Evolutionary conservation across 2,329 filamentous ascomycete genomes (phyloP).

Genomic region (Coccinonectria pachysandricola): DNA sequence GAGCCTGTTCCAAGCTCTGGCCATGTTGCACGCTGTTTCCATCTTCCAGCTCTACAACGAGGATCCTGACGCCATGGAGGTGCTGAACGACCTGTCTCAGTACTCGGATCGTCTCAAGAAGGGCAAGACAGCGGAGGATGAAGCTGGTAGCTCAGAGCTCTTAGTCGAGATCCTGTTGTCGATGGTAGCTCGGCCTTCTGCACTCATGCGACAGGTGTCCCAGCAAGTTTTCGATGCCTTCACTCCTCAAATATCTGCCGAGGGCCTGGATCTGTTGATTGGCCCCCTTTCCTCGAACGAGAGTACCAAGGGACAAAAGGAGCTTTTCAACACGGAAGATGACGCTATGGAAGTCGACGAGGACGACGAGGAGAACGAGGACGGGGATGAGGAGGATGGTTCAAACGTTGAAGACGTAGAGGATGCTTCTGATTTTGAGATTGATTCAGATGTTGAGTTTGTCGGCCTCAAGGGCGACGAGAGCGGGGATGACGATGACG

Average conservation of each 20-base stretch:
- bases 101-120: conserved; percentile 59
- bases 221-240: conserved; percentile 83
- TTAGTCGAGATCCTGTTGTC: conserved; percentile 84
- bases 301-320: conserved; percentile 70
- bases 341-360: conserved; percentile 44
- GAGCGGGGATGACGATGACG: conserved; percentile 33
- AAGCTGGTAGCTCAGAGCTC: conserved; percentile 54
- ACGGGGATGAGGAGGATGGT: conserved; percentile 28
- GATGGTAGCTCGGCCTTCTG: conserved; percentile 76
- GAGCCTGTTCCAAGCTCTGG: conserved; percentile 51
- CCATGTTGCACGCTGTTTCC: conserved; percentile 72
- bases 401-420: conserved; percentile 33
- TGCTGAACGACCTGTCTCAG: conserved; percentile 70
- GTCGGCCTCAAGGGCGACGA: conserved; percentile 32
- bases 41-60: conserved; percentile 86
- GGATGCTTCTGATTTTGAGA: conserved; percentile 36
- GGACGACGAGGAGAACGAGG: conserved; percentile 23
- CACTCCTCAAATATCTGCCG: conserved; percentile 60
- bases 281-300: conserved; percentile 71
- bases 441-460: conserved; percentile 41
- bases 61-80: conserved; percentile 73
- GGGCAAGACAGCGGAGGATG: conserved; percentile 32
- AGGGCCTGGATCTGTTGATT: conserved; percentile 55
- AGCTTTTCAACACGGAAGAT: conserved; percentile 66
- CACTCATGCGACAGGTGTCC: conserved; percentile 74